A percentile compares a stretch with the other conserved stretches of the same genome.
These are phyloP conservation scores for Lanmaoa rubissima DNA, from an alignment of 768 basidiomycete genomes.

Conservation along the genomic window DNA sequence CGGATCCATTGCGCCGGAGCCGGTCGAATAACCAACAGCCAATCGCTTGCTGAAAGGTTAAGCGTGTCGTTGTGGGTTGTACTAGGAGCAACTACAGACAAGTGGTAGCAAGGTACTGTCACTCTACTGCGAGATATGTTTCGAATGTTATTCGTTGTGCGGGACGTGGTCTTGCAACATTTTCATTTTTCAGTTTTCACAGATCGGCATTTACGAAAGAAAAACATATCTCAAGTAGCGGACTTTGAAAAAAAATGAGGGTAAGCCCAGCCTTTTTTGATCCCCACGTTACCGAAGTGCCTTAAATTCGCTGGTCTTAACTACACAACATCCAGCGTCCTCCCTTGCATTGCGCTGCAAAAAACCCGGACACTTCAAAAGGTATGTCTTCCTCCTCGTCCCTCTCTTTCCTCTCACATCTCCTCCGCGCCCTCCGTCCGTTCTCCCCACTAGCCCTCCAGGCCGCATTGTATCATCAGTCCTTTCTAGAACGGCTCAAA, in stretches of 20 bases:
- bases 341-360: slow-evolving; percentile 31
- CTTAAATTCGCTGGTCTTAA: slow-evolving; percentile 39
- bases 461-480: slow-evolving; percentile 80
- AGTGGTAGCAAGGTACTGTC: neutral
- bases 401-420: slow-evolving; percentile 15
- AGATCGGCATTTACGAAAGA: slow-evolving; percentile 28
- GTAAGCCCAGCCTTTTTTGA: slow-evolving; percentile 36
- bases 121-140: neutral
- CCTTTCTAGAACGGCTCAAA: slow-evolving; percentile 74
- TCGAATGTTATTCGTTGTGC: neutral
- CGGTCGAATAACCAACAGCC: slow-evolving; percentile 9
- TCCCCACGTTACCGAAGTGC: slow-evolving; percentile 41
- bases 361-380: slow-evolving; percentile 38
- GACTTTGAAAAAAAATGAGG: slow-evolving; percentile 38
- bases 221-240: slow-evolving; percentile 22
- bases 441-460: slow-evolving; percentile 38
- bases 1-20: slow-evolving; percentile 16
- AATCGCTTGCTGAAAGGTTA: slow-evolving; percentile 1
- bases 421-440: slow-evolving; percentile 23
- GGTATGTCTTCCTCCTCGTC: slow-evolving; percentile 37
- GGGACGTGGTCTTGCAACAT: neutral
- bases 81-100: neutral
- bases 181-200: slow-evolving; percentile 6
- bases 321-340: slow-evolving; percentile 31
- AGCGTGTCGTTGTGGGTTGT: neutral